Conservation (phyloP, 371 early-diverging fungal species). For the Umbelopsis sp. region DNA sequence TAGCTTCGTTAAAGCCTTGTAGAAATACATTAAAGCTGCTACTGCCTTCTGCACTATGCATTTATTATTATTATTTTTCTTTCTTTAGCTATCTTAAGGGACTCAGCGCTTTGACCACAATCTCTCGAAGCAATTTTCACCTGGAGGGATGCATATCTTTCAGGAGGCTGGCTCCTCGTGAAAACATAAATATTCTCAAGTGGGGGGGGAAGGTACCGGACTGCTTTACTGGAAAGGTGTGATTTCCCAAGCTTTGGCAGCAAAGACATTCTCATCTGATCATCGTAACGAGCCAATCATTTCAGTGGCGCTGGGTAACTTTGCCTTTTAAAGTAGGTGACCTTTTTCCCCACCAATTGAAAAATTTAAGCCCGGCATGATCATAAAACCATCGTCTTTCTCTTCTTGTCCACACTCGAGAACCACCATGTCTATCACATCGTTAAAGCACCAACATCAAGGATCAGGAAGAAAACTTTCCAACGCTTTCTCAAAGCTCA, state of each 20-base stretch:
- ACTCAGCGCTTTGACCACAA: background rate
- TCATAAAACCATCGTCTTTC: background rate
- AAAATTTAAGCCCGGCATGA: background rate
- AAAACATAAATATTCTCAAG: no score
- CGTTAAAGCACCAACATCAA: background rate
- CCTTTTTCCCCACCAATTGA: background rate
- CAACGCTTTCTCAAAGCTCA: slow-evolving; percentile 1
- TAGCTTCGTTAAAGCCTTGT: no score
- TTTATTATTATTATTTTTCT: no score
- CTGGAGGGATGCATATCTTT: no score
- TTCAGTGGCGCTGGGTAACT: background rate
- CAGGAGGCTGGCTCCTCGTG: no score
- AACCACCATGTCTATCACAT: slow-evolving; percentile 7
- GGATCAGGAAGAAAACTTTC: background rate
- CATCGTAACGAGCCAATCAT: background rate
- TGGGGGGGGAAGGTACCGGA: no score
- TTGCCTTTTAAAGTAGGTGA: slow-evolving; percentile 1
- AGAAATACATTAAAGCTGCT: no score
- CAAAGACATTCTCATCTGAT: background rate
- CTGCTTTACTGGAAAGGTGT: no score
- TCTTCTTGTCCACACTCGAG: background rate
- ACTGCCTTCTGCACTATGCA: no score
- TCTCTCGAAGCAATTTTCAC: no score
- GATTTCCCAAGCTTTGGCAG: background rate
- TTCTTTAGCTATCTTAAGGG: background rate